Percentiles rank a stretch among this genome's conserved stretches.
Conservation (phyloP, 176 grass and related monocot species). For the Juncus inflexus region DNA sequence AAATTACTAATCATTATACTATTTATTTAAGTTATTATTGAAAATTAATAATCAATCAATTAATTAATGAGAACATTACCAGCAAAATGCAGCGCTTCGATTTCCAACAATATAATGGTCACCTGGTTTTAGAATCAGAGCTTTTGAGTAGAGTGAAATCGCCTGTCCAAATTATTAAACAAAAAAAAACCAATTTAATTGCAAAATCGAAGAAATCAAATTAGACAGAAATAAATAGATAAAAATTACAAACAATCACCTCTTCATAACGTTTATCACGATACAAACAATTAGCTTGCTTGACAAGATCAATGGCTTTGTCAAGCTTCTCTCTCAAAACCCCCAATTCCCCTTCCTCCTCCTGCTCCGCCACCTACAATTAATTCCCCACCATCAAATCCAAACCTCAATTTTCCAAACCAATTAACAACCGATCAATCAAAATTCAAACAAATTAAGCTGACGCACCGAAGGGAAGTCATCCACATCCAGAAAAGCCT, state of each 20-base stretch:
- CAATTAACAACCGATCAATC: background rate
- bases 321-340: conserved; percentile 48
- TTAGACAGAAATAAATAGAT: background rate
- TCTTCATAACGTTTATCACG: conserved; percentile 61
- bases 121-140: conserved; percentile 61
- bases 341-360: conserved; percentile 52
- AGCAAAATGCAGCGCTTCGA: conserved; percentile 82
- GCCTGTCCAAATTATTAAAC: conserved; percentile 50
- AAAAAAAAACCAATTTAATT: conserved; percentile 23
- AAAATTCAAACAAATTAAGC: background rate
- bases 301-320: conserved; percentile 62
- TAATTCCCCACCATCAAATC: conserved; percentile 7
- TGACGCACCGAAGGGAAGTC: conserved; percentile 64
- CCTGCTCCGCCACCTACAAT: conserved; percentile 53
- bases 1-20: background rate
- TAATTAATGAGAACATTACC: conserved; percentile 40
- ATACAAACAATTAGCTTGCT: conserved; percentile 46
- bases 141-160: conserved; percentile 79
- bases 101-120: conserved; percentile 79
- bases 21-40: background rate
- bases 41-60: background rate
- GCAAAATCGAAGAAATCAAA: background rate
- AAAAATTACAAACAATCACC: conserved; percentile 35
- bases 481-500: conserved; percentile 48
- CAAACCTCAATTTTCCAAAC: background rate